Percentiles rank a stretch among this genome's conserved stretches.
Conservation (phyloP, 345 rosid genomes). For the Dimocarpus longan region DNA sequence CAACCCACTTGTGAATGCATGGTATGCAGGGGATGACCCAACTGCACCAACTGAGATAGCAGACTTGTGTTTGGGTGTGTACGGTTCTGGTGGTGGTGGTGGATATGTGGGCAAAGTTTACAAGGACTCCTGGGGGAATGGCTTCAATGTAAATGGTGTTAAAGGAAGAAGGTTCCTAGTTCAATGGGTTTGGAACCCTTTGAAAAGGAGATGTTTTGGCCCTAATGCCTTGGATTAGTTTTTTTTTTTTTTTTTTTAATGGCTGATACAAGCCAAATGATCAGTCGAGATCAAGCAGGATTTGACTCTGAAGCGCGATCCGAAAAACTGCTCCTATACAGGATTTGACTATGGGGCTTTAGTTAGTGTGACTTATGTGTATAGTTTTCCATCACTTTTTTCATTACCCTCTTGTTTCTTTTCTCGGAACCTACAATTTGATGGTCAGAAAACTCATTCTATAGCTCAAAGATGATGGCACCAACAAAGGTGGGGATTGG, state of each 20-base stretch:
- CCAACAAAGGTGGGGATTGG: too few species aligned
- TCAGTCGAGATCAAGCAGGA: too few species aligned
- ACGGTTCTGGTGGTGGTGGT: conserved; percentile 61
- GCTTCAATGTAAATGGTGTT: conserved; percentile 58
- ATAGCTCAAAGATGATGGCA: too few species aligned
- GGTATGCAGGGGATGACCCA: conserved; percentile 70
- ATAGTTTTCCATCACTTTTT: neutral
- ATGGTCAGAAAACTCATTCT: too few species aligned
- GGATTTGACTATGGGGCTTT: neutral
- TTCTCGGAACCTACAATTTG: too few species aligned
- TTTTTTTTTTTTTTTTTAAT: too few species aligned
- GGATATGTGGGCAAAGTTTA: conserved; percentile 58
- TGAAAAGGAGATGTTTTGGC: conserved; percentile 55
- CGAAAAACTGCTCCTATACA: too few species aligned
- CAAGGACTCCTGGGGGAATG: conserved; percentile 50
- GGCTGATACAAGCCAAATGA: too few species aligned
- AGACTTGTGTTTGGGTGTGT: conserved; percentile 62
- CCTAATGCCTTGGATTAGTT: conserved; percentile 60
- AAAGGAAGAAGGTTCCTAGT: conserved; percentile 59
- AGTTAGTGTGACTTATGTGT: neutral
- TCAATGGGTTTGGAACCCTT: conserved; percentile 67
- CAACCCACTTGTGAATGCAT: conserved; percentile 62
- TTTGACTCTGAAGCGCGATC: too few species aligned
- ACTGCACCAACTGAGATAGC: conserved; percentile 61
- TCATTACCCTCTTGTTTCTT: too few species aligned